Evolutionary conservation across 163 green algal genomes (phyloP).

Genomic region (Trebouxia gelatinosa): DNA sequence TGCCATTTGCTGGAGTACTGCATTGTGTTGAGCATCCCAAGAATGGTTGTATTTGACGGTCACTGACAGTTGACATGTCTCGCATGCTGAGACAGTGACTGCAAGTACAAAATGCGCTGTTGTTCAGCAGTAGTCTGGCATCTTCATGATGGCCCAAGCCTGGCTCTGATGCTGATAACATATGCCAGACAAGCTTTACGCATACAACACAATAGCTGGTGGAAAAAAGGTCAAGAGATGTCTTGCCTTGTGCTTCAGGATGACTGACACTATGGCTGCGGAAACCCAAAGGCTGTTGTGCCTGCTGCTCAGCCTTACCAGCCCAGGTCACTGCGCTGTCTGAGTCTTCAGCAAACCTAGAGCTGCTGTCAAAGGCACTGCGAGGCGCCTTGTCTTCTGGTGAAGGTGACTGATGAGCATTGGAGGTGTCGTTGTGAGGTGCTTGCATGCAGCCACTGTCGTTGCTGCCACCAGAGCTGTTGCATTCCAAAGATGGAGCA

Average conservation of each 20-base stretch:
- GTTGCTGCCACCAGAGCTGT: slow-evolving; percentile 22
- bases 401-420: background rate
- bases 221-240: background rate
- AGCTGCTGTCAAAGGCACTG: background rate
- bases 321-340: slow-evolving; percentile 19
- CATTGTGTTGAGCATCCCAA: background rate
- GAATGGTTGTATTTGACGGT: background rate
- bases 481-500: slow-evolving; percentile 2
- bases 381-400: background rate
- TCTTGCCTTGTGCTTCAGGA: background rate
- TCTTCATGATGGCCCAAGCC: too few relatives aligned
- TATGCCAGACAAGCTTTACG: background rate
- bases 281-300: background rate
- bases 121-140: too few relatives aligned
- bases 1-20: background rate
- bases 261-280: background rate
- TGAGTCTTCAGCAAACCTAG: slow-evolving; percentile 5
- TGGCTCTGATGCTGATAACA: background rate
- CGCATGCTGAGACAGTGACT: too few relatives aligned
- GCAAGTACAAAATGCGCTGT: too few relatives aligned
- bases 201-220: background rate
- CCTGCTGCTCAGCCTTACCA: background rate
- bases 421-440: background rate
- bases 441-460: slow-evolving; percentile 19
- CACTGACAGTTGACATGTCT: background rate